Base-by-base conservation (phyloP, 345 rosid genomes). In the Hirschfeldia incana region DNA sequence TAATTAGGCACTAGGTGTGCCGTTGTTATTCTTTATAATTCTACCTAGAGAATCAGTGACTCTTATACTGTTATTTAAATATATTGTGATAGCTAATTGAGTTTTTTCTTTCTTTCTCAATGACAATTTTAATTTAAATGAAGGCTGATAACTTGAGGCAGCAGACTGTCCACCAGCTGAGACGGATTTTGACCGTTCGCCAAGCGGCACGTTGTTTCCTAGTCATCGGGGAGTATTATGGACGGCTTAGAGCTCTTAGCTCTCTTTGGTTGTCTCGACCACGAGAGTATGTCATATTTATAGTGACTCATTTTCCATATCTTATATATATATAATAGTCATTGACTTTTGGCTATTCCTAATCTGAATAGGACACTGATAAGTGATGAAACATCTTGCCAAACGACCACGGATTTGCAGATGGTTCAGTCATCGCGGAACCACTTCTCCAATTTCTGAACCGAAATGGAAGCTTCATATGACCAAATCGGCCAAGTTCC, bases 121-220 rank as follows among this genome's bases (percentile, higher is more conserved):
- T 44, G 51, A 1, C 13, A 10, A 36, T 73, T 17, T 37, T 69
- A 53, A 69, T 69, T 7, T 3, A 49, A 28, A 6, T 51, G 71
- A 73, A 95, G 98, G 98, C 98, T 65, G 99, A 95, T 85, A 89
- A 93, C 81, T 84, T 95, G 82, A 90, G 99, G 73, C 99, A 95
- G 30, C 99, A 93, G 74, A 95, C 91, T 13, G 89, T 95, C 73
- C 99, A 95, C 76, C 99, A 93, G 39, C 46, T 95, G 12, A 86
- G 86, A 7, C 87, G 90, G 65, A 91, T 95, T 77, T 73, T 95
- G 78, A 95, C 98, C 0, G 86, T 89, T 10, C 77, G 99, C 53
- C 99, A 95, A 80, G 98, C 93, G 0, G 98, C 98, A 0, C 82
- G 97, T 53, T 89, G 97, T 85, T 95, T 93, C 79, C 74, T 93